These are phyloP conservation scores for Magnolia kwangsiensis DNA, from an alignment of 164 flowering plant genomes.

Conservation along the genomic window DNA sequence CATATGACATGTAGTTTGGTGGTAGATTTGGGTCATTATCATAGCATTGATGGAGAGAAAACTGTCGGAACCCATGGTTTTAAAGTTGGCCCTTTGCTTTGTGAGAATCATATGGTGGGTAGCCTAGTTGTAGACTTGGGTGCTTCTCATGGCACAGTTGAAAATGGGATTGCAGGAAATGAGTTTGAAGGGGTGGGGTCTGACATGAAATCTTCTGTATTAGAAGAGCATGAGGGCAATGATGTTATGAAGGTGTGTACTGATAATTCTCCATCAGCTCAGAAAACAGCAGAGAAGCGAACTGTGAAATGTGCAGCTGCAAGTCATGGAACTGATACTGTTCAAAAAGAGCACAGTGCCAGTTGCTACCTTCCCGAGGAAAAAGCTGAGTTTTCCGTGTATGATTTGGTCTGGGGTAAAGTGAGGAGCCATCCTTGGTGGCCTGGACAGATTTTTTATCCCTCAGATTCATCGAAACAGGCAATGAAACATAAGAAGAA, in stretches of 20 bases:
- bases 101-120: too few relatives aligned
- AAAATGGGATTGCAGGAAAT: neutral
- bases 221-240: constrained; percentile 6
- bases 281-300: constrained; percentile 5
- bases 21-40: constrained; percentile 5
- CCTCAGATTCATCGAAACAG: constrained; percentile 49
- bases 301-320: neutral
- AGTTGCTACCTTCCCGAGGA: constrained; percentile 12
- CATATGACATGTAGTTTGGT: constrained; percentile 5
- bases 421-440: constrained; percentile 94
- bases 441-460: constrained; percentile 88
- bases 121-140: too few relatives aligned
- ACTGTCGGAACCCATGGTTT: too few relatives aligned
- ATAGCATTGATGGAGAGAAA: too few relatives aligned
- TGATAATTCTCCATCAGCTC: neutral
- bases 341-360: constrained; percentile 1
- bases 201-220: neutral
- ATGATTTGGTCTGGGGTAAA: constrained; percentile 88
- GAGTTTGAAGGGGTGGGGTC: constrained; percentile 5
- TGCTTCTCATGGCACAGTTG: constrained; percentile 3
- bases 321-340: constrained; percentile 2
- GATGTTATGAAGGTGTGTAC: neutral
- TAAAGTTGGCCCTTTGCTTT: too few relatives aligned
- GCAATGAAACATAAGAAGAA: constrained; percentile 53
- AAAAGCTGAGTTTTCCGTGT: constrained; percentile 29